Conservation (phyloP, 2,329 filamentous ascomycete genomes). For the Trichoderma lentiforme region DNA sequence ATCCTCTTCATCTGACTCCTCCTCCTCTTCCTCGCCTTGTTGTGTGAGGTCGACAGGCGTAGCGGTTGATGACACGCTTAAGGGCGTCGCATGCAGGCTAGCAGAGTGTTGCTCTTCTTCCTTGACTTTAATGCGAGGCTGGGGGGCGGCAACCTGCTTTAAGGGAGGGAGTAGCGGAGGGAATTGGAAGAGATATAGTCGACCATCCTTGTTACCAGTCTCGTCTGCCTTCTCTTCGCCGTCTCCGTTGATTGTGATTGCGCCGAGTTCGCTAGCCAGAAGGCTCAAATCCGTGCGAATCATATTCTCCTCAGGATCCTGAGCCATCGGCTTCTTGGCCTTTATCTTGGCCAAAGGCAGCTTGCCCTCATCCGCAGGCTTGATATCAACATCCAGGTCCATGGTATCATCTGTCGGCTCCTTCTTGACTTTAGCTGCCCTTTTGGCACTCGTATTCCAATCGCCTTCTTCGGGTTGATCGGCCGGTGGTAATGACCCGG, state of each 20-base stretch:
- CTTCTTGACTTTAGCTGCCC: constrained; percentile 41
- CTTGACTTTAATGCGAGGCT: constrained; percentile 36
- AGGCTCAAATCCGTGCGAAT: constrained; percentile 41
- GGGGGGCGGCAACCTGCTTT: constrained; percentile 29
- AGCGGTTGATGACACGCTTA: constrained; percentile 5
- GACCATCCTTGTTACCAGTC: constrained; percentile 47
- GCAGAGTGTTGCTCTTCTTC: constrained; percentile 38
- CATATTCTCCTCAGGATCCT: constrained; percentile 39
- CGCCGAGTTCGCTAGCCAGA: constrained; percentile 43
- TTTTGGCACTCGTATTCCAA: constrained; percentile 42
- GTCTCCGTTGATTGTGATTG: constrained; percentile 33
- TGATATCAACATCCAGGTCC: constrained; percentile 38
- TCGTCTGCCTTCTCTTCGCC: constrained; percentile 30
- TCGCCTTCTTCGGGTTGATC: constrained; percentile 39
- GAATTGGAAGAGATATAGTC: constrained; percentile 63
- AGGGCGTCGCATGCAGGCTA: constrained; percentile 35
- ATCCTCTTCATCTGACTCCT: constrained; percentile 22
- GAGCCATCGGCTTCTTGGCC: constrained; percentile 28
- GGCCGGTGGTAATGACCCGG: constrained; percentile 25
- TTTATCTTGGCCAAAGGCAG: constrained; percentile 25
- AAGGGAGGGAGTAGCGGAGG: constrained; percentile 59
- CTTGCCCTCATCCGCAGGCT: constrained; percentile 26
- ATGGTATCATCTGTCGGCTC: constrained; percentile 42
- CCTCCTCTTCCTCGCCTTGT: constrained; percentile 24
- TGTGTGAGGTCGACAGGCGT: constrained; percentile 44